These are phyloP conservation scores for Xylaria arbuscula DNA, from an alignment of 2,329 filamentous ascomycete genomes.

Conservation along the genomic window DNA sequence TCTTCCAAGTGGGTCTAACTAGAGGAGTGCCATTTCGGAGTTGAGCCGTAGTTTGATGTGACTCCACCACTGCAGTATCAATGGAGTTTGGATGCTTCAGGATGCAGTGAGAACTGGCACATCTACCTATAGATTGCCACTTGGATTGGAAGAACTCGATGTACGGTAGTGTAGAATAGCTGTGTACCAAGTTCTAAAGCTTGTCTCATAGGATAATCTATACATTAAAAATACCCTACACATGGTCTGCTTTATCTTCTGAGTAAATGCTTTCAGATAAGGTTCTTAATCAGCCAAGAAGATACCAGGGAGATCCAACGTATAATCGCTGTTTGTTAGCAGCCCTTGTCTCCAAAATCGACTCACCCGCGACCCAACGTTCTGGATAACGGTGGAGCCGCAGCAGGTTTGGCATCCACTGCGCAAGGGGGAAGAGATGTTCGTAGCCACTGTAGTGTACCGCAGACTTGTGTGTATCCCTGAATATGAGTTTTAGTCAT, in stretches of 20 bases:
- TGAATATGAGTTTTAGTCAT: not conserved
- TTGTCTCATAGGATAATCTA: not conserved
- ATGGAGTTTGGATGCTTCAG: constrained; percentile 9
- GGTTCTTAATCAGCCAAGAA: not conserved
- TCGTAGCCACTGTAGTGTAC: not conserved
- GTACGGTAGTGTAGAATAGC: not conserved
- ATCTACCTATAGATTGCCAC: not conserved
- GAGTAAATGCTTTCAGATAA: not conserved
- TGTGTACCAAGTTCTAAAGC: not conserved
- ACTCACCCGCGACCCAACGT: constrained; percentile 29
- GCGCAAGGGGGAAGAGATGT: not conserved
- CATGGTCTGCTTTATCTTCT: not conserved
- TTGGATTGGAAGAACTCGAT: not conserved
- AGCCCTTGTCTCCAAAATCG: constrained; percentile 18
- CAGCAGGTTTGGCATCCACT: constrained; percentile 10
- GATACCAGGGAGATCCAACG: not conserved
- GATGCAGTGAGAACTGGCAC: not conserved
- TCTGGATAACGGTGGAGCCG: constrained; percentile 28
- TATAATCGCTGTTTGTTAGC: not conserved
- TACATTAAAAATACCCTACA: not conserved
- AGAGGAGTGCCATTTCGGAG: constrained; percentile 30
- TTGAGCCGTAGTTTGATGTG: constrained; percentile 27
- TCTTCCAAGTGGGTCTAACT: constrained; percentile 22
- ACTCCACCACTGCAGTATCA: constrained; percentile 25
- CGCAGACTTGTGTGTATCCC: too few relatives aligned